Conservation (phyloP, 805 yeast species). For the Myxozyma geophila region DNA sequence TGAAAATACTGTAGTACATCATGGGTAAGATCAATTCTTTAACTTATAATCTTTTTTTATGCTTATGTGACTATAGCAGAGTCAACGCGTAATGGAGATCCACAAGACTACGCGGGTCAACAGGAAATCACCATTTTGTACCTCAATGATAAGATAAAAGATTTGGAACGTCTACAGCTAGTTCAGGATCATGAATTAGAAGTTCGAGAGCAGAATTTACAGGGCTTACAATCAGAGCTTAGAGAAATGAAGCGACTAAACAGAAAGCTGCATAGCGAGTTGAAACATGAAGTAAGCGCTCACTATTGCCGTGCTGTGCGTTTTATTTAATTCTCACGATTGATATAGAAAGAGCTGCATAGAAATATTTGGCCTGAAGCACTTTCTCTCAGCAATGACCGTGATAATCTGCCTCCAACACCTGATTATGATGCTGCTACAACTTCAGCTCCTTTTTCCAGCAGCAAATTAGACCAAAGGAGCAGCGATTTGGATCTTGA, state of each 20-base stretch:
- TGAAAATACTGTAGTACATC: too few relatives aligned
- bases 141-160: not conserved
- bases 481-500: not conserved
- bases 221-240: not conserved
- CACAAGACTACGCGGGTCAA: too few relatives aligned
- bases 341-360: not conserved
- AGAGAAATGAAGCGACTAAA: not conserved
- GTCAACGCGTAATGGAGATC: too few relatives aligned
- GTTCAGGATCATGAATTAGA: constrained; percentile 26
- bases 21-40: too few relatives aligned
- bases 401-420: not conserved
- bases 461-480: not conserved
- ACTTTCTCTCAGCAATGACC: not conserved
- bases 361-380: not conserved
- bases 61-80: too few relatives aligned
- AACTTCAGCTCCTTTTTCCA: not conserved
- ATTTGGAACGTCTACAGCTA: constrained; percentile 18
- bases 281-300: constrained; percentile 16
- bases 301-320: not conserved
- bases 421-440: not conserved
- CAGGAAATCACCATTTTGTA: too few relatives aligned
- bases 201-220: constrained; percentile 2
- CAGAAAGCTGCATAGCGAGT: constrained; percentile 7
- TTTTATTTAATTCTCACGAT: not conserved
- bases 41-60: too few relatives aligned